Evolutionary conservation across 2,329 filamentous ascomycete genomes (phyloP).

Genomic region (Chaetomiaceae sp.): DNA sequence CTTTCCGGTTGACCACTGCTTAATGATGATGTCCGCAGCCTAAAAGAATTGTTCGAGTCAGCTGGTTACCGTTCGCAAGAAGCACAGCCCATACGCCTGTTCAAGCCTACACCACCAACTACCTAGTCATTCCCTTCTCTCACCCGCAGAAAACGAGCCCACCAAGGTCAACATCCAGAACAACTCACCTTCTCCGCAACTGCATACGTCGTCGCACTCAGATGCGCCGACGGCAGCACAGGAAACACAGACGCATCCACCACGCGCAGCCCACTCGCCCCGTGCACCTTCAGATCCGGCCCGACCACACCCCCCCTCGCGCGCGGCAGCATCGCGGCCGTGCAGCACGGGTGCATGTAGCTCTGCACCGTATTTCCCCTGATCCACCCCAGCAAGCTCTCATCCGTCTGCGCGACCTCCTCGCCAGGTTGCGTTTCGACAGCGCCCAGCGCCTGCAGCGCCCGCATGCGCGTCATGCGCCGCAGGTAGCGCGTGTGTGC

Average conservation of each 20-base stretch:
- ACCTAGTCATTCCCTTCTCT: too few species aligned
- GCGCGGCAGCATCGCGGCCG: conserved; percentile 24
- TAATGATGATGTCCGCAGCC: too few species aligned
- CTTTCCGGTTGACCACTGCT: too few species aligned
- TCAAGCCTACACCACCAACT: too few species aligned
- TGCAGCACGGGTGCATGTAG: conserved; percentile 28
- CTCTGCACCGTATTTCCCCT: conserved; percentile 15
- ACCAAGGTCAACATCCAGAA: not conserved
- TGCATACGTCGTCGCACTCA: conserved; percentile 22
- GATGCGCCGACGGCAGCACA: conserved; percentile 20
- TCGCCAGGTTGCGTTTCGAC: conserved; percentile 34
- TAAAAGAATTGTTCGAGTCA: too few species aligned
- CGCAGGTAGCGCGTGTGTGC: conserved; percentile 35
- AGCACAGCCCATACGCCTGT: too few species aligned
- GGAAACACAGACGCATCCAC: conserved; percentile 22
- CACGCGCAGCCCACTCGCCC: conserved; percentile 17
- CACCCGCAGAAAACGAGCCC: too few species aligned
- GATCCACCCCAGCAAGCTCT: conserved; percentile 24
- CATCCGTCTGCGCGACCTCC: conserved; percentile 27
- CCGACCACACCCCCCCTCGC: conserved; percentile 23
- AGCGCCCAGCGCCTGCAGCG: conserved; percentile 24
- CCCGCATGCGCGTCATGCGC: conserved; percentile 30
- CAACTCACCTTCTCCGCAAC: conserved; percentile 23
- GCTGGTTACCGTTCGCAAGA: too few species aligned
- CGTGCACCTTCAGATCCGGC: conserved; percentile 22